Base-by-base conservation (phyloP, 208 protist species). In the Wallacemonas sp. region DNA sequence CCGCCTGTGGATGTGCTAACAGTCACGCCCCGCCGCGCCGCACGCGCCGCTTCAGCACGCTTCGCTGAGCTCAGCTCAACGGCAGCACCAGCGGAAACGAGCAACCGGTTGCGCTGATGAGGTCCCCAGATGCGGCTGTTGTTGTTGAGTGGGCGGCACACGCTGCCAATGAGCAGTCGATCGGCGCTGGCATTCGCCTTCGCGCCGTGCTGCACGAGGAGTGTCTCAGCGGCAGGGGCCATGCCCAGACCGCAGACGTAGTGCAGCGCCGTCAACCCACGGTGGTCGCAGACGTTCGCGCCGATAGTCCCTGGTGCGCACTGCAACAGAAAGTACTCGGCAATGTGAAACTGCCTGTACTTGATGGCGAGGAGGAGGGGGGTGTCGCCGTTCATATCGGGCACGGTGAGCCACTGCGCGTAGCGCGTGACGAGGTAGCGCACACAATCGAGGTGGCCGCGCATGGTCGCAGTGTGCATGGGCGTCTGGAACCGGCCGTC, bases 281-380 rank as follows among this genome's bases (percentile, higher is more conserved):
- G 46, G 13, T 70, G 66, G 44, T 92, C 80, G 57, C 75, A 76
- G 12, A 66, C 60, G 39, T 73, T 62, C n/a, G 76, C 63, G 1
- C 73, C 71, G 34, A 85, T 30, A 22, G 75, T 63, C 32, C 76
- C 81, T 4, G 76, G 68, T 2, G 77, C 48, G 53, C 73, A 64
- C 21, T 74, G 65, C 32, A 77, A 33, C 52, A 90, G 50, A 27
- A 93, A 44, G 66, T 78, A 74, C 61, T 91, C 79, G 48, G 80
- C 84, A 24, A 87, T 76, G 1, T 54, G 54, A 50, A 72, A 66
- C 39, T 70, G 53, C 4, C 66, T 65, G 63, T 27, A 15, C 68
- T 79, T 75, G 57, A 93, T 64, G 13, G 84, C 87, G 13, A 78
- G 41, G 22, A 93, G 33, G 42, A 93, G 78, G 29, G 87, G 87